Evolutionary conservation across 1,284 basidiomycete genomes (phyloP).

Genomic region (Boletus semigastroideus): DNA sequence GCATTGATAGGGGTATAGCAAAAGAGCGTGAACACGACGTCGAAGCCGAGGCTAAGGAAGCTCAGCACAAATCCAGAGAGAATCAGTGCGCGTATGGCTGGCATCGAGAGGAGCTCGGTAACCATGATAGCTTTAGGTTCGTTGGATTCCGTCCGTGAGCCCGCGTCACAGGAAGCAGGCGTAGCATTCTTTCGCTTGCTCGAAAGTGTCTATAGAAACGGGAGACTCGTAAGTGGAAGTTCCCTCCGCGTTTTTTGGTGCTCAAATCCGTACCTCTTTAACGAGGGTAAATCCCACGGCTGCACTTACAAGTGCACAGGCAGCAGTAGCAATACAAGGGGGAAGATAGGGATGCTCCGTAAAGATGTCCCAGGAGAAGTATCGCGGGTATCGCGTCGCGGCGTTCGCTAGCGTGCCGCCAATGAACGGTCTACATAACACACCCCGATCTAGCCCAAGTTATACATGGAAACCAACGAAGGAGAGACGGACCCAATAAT

Average conservation of each 20-base stretch:
- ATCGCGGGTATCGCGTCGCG: conserved; percentile 14
- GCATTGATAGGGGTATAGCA: conserved; percentile 19
- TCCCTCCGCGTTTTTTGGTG: not conserved
- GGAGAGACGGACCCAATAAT: conserved; percentile 17
- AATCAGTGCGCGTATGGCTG: conserved; percentile 21
- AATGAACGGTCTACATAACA: conserved; percentile 17
- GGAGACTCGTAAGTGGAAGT: not conserved
- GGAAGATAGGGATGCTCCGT: conserved; percentile 22
- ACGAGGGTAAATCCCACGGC: conserved; percentile 20
- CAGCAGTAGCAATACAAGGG: conserved; percentile 20
- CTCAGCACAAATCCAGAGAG: conserved; percentile 20
- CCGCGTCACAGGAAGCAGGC: not conserved
- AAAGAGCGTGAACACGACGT: conserved; percentile 21
- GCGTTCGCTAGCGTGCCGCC: conserved; percentile 23
- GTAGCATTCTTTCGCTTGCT: conserved; percentile 12
- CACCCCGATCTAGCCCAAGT: not conserved
- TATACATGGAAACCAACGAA: not conserved
- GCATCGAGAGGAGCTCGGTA: conserved; percentile 15
- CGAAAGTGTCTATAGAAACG: conserved; percentile 16
- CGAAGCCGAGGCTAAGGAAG: conserved; percentile 19
- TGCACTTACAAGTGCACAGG: conserved; percentile 8
- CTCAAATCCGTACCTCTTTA: conserved; percentile 16
- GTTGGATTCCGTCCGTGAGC: not conserved
- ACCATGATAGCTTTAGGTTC: not conserved
- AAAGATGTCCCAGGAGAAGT: conserved; percentile 21